Percentiles rank a stretch among this genome's conserved stretches.
Conservation (phyloP, 768 basidiomycete species). For the Termitomyces sp. region DNA sequence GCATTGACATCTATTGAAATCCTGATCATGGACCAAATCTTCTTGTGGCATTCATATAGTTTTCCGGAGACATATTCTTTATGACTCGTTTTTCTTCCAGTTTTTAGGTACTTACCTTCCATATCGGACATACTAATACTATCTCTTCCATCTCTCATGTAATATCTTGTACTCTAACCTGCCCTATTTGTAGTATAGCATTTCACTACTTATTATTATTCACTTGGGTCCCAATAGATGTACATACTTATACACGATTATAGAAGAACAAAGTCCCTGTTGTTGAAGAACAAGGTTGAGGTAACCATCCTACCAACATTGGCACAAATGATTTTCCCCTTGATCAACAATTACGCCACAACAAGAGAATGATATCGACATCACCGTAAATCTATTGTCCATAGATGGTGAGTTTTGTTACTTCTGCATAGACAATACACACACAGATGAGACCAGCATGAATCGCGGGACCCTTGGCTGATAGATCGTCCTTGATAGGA, state of each 20-base stretch:
- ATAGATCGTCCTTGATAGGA: too few species aligned
- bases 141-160: not conserved
- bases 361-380: not conserved
- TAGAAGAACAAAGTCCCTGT: not conserved
- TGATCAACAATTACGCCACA: not conserved
- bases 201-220: too few species aligned
- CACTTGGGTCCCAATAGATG: not conserved
- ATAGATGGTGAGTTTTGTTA: not conserved
- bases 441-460: not conserved
- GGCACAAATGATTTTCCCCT: not conserved
- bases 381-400: not conserved
- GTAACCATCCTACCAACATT: not conserved
- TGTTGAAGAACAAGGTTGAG: not conserved
- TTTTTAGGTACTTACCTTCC: not conserved
- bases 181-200: constrained; percentile 2
- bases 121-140: not conserved
- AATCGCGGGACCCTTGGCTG: not conserved
- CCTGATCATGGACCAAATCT: not conserved
- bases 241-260: not conserved
- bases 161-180: not conserved
- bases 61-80: not conserved
- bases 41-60: not conserved
- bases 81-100: not conserved
- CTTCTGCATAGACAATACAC: not conserved
- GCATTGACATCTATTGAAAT: not conserved